Evolutionary conservation across 441 rosid genomes (phyloP), one percentile per base, ranked within the genome.

Genomic region (Pelargonium myrrhifolium): DNA sequence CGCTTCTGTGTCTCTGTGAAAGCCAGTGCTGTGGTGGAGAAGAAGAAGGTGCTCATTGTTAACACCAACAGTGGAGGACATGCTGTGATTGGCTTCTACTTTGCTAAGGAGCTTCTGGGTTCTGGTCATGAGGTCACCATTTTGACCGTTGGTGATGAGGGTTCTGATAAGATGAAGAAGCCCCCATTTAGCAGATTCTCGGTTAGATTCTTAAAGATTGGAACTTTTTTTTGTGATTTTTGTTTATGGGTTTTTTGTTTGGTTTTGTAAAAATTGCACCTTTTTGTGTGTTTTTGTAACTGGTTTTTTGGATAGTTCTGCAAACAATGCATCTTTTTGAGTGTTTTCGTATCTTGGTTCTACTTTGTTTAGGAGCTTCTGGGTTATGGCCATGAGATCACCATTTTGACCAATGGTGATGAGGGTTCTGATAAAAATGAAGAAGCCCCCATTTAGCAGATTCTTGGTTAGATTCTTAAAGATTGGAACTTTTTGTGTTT

Each of bases 21-120:
- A 67, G 89, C 93, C n/a, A 68, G 81, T 58, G 68, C 73, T 3
- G 15, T 18, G 58, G 76, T 81, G 1, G 93, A 78, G 71, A 90
- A 87, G 85, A 90, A 86, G 87, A 89, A 87, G 79, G 93, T 89
- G 18, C 96, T 93, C 49, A 85, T 89, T 17, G 83, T 93, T 1
- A 93, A 90, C 73, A 79, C 98, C 37, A 80, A 90, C 87, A 84
- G 96, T 24, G 97, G 98, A 1, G 98, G 80, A 5, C 98, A 93
- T 63, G 93, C 96, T 14, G 83, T 93, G 35, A 89, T 93, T 53
- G 98, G 97, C 3, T 93, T 89, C 80, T 87, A 89, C 79, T 87
- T 90, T 45, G 95, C 97, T 3, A 87, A 84, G 74, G 88, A 93
- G 75, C 98, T 93, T 75, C 86, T 89, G 60, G 78, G 85, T 68